Evolutionary conservation across 208 protist genomes (phyloP).

Genomic region (Crithidia thermophila): DNA sequence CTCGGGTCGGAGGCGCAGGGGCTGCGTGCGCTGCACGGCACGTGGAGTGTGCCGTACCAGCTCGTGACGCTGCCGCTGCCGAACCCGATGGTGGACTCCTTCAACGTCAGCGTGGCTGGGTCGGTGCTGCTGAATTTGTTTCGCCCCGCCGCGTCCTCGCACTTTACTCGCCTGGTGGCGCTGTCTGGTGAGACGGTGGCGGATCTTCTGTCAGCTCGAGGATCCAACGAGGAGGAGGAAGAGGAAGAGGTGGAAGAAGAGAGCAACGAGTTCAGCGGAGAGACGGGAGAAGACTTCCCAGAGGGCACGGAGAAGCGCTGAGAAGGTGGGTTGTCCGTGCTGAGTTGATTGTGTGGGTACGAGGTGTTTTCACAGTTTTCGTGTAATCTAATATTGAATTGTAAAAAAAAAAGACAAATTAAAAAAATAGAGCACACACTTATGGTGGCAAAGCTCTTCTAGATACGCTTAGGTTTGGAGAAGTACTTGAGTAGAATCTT

Average conservation of each 20-base stretch:
- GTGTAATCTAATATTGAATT: no score
- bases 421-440: no score
- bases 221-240: background rate
- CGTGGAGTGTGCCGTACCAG: constrained; percentile 66
- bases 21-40: constrained; percentile 44
- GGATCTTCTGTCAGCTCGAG: background rate
- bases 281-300: no score
- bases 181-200: constrained; percentile 15
- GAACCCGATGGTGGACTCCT: constrained; percentile 71
- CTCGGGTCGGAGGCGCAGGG: constrained; percentile 82
- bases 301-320: no score
- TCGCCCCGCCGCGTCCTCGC: constrained; percentile 45
- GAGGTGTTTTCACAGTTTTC: no score
- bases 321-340: no score
- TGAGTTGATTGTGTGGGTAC: no score
- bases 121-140: constrained; percentile 78
- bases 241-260: constrained; percentile 2
- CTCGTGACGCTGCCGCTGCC: constrained; percentile 70
- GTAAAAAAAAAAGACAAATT: no score
- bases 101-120: constrained; percentile 84
- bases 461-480: no score
- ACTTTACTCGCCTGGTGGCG: constrained; percentile 42
- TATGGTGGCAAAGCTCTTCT: no score
- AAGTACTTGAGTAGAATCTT: no score
- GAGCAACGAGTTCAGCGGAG: no score